phyloP scores from a whole-genome alignment of 192 early-diverging fungal species.

The Coemansia sp. region DNA sequence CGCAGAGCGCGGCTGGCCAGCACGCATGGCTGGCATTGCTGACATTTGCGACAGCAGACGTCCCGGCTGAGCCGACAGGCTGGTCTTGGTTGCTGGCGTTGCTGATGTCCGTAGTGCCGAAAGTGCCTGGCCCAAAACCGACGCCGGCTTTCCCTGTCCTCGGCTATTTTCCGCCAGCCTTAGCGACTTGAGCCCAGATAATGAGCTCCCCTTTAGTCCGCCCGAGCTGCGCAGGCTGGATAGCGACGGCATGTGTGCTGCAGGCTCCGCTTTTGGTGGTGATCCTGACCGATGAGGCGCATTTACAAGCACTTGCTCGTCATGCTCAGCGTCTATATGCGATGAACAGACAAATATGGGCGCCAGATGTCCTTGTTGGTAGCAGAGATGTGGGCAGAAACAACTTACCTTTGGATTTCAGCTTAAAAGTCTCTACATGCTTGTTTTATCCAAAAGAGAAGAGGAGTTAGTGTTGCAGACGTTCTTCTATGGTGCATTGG shows the following conservation, averaged over 20 bases:
- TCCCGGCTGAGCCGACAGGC: conserved; percentile 1
- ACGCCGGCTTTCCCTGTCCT: conserved; percentile 5
- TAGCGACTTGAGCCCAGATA: conserved; percentile 17
- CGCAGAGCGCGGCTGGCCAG: background rate
- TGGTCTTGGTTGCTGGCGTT: background rate
- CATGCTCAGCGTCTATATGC: conserved; percentile 6
- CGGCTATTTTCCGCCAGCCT: background rate
- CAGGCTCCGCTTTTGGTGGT: background rate
- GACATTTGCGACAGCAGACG: conserved; percentile 21
- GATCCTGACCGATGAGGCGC: conserved; percentile 33
- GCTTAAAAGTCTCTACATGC: conserved; percentile 29
- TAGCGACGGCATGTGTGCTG: background rate
- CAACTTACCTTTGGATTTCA: conserved; percentile 39
- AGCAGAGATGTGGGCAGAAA: background rate
- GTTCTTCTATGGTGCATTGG: background rate
- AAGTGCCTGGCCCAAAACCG: conserved; percentile 41
- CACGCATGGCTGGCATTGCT: background rate
- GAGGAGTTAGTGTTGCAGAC: too few relatives aligned
- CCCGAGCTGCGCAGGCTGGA: conserved; percentile 7
- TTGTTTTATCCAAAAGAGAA: too few relatives aligned
- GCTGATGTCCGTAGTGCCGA: conserved; percentile 25
- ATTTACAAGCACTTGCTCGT: conserved; percentile 19
- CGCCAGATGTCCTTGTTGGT: conserved; percentile 1
- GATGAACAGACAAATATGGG: background rate
- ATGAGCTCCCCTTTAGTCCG: background rate